A percentile compares a stretch with the other conserved stretches of the same genome.
phyloP scores from a whole-genome alignment of 768 basidiomycete genomes.

The Leccinum arenicola region DNA sequence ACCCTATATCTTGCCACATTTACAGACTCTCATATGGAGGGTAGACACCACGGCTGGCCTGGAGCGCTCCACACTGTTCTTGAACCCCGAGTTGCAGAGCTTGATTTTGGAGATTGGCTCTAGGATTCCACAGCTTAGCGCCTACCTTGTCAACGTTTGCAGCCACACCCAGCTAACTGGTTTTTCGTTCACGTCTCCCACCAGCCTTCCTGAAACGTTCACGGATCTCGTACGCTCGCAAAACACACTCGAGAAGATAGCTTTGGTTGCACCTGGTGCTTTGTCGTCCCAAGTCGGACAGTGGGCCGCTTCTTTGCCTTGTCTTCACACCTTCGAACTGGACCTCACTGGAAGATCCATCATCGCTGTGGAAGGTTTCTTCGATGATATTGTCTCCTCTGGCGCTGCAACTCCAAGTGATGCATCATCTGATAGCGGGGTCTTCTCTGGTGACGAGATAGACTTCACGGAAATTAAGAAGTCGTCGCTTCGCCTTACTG shows the following conservation, averaged over 20 bases:
- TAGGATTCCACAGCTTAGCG: conserved; percentile 54
- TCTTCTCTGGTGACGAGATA: conserved; percentile 74
- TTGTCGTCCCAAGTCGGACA: conserved; percentile 66
- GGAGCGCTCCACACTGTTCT: conserved; percentile 61
- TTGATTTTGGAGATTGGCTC: conserved; percentile 61
- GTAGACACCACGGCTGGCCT: conserved; percentile 64
- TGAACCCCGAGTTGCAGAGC: conserved; percentile 58
- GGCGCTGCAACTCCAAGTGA: conserved; percentile 73
- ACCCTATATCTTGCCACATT: conserved; percentile 64
- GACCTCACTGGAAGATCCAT: conserved; percentile 68
- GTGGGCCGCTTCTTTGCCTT: conserved; percentile 66
- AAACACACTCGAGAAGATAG: conserved; percentile 55
- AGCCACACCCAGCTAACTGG: conserved; percentile 59
- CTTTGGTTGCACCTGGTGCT: conserved; percentile 73
- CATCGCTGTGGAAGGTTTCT: conserved; percentile 78
- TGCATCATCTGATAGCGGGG: conserved; percentile 69
- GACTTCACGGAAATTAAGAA: conserved; percentile 77
- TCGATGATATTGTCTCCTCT: conserved; percentile 65
- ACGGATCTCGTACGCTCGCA: conserved; percentile 63
- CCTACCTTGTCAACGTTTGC: conserved; percentile 64
- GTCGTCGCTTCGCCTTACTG: conserved; percentile 62
- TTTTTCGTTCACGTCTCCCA: conserved; percentile 69
- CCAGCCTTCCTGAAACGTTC: conserved; percentile 67
- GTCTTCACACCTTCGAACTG: conserved; percentile 61
- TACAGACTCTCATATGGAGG: conserved; percentile 70